A percentile compares a stretch with the other conserved stretches of the same genome.
Evolutionary conservation across 2,329 filamentous ascomycete species (phyloP).

Genomic region (Cercospora nicotianae): DNA sequence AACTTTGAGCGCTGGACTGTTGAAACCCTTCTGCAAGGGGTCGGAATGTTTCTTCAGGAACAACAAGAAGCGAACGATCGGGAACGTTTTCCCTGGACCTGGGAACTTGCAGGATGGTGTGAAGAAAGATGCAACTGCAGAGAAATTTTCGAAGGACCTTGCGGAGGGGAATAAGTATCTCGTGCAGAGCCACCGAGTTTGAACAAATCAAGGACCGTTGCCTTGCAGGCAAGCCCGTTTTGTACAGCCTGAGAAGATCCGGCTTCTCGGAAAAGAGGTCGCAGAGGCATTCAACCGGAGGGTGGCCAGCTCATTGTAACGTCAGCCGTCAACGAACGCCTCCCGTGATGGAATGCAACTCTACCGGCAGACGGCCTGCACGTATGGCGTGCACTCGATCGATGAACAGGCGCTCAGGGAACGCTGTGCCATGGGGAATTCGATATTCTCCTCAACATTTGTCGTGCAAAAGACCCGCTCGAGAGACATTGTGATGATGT

Average conservation of each 20-base stretch:
- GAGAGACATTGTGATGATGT: conserved; percentile 22
- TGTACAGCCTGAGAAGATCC: conserved; percentile 29
- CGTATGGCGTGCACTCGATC: conserved; percentile 10
- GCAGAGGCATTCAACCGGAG: conserved; percentile 17
- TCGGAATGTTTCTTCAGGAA: conserved; percentile 15
- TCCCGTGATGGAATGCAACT: conserved; percentile 36
- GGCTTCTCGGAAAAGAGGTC: conserved; percentile 25
- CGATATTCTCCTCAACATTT: conserved; percentile 20
- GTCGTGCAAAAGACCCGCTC: conserved; percentile 4
- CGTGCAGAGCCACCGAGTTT: conserved; percentile 23
- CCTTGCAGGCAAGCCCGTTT: conserved; percentile 30
- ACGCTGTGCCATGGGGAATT: conserved; percentile 18
- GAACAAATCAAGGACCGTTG: conserved; percentile 21
- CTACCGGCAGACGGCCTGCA: conserved; percentile 19
- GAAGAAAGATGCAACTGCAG: conserved; percentile 22
- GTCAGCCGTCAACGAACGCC: conserved; percentile 31
- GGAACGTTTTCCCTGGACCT: conserved; percentile 13
- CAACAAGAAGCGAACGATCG: conserved; percentile 19
- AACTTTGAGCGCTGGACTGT: conserved; percentile 32
- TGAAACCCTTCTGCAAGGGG: conserved; percentile 33
- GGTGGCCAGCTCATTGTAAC: conserved; percentile 27
- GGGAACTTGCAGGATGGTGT: conserved; percentile 26
- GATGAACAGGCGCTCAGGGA: conserved; percentile 14
- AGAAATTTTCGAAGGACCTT: conserved; percentile 26
- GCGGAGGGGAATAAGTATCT: conserved; percentile 33